Base-by-base conservation (phyloP, 192 early-diverging fungal genomes). In the Gamsiella multidivaricata region DNA sequence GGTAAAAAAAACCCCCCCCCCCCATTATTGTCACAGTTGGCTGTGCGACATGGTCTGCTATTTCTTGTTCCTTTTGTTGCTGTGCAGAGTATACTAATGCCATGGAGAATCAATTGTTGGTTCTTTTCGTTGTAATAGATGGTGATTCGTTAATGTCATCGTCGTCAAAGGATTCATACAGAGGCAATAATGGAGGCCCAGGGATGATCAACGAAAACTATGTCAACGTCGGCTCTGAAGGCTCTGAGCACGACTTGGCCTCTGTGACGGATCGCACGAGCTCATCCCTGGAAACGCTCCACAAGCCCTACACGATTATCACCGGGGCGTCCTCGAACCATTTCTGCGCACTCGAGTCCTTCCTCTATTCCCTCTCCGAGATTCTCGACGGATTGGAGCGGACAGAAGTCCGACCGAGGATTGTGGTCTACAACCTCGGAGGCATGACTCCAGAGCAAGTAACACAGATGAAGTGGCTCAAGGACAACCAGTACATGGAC, bases 241-340 rank as follows among this genome's bases (percentile, higher is more conserved):
- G 39, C 9, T 37, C 73, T 34, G 74, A 78, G 46, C 34, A 54
- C 18, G 54, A 78, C 14, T 41, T 78, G 12, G 53, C 73, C 22
- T 49, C 56, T n/a, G 60, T 57, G 22, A 49, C 59, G 25, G 74
- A 78, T 49, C 65, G 65, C 11, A 68, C 59, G 12, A 51, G 50
- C 26, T 78, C 74, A 17, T 51, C 65, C 2, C 25, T 78, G 23
- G 74, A 78, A 32, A 78, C 59, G 12, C 66, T 78, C 12, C 41
- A 36, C 22, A 78, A 64, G 34, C 25, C 51, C 46, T 81, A 70
- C 36, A 85, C 84, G 2, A 85, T 87, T 31, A 81, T 85, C 28
- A 87, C 86, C 1, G 86, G 80, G 14, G 82, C 86, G 20, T 85
- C 83, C 46, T 82, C 72, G 1, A 87, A 87, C 58, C 86, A 87